phyloP scores from a whole-genome alignment of 805 yeast species.

The Saccharomycopsis schoenii region DNA sequence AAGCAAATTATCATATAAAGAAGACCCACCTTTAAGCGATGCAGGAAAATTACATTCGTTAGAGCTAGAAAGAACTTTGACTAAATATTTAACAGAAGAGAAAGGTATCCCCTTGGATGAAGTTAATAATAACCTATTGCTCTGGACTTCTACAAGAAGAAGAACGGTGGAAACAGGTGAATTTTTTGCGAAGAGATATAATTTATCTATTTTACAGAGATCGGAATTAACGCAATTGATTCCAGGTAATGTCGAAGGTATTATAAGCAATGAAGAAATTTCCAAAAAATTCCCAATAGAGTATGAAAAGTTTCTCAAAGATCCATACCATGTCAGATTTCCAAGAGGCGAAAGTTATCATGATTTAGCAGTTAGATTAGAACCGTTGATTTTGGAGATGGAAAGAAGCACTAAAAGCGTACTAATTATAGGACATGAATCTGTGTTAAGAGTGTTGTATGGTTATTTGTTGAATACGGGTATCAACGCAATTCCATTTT shows the following conservation, averaged over 20 bases:
- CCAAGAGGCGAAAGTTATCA: conserved; percentile 93
- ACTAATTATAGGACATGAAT: conserved; percentile 86
- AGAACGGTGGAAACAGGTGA: conserved; percentile 76
- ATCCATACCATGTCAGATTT: conserved; percentile 89
- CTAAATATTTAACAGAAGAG: conserved; percentile 23
- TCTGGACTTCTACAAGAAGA: conserved; percentile 92
- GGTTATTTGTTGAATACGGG: conserved; percentile 93
- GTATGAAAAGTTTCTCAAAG: conserved; percentile 50
- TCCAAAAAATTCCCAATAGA: conserved; percentile 56
- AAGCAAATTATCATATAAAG: conserved; percentile 49
- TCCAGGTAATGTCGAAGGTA: conserved; percentile 77
- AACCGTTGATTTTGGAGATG: conserved; percentile 86
- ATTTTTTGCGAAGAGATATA: conserved; percentile 46
- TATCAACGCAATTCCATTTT: conserved; percentile 72
- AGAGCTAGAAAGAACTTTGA: conserved; percentile 49
- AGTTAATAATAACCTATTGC: conserved; percentile 35
- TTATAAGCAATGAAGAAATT: conserved; percentile 50
- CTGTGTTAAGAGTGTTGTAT: conserved; percentile 78
- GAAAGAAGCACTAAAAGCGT: conserved; percentile 86
- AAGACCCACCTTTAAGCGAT: conserved; percentile 76
- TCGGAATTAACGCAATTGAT: conserved; percentile 80
- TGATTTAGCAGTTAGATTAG: conserved; percentile 89
- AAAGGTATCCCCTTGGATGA: conserved; percentile 27
- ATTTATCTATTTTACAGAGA: conserved; percentile 61
- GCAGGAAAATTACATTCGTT: conserved; percentile 62